A percentile compares a stretch with the other conserved stretches of the same genome.
These are phyloP conservation scores for Tetrapyrgos nigripes DNA, from an alignment of 1,284 basidiomycete species.

Conservation along the genomic window DNA sequence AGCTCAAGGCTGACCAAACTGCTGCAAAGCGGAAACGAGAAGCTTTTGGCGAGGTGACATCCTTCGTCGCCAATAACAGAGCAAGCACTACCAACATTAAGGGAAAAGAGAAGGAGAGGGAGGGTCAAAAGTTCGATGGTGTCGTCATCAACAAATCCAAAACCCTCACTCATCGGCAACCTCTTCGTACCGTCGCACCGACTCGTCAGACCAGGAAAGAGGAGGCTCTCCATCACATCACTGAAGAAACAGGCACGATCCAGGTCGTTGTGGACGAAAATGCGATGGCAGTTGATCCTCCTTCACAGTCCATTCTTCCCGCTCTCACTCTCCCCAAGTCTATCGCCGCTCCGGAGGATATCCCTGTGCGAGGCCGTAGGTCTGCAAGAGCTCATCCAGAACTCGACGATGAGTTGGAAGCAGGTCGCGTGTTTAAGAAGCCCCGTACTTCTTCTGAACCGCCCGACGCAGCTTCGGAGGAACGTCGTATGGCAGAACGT, in stretches of 20 bases:
- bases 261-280: conserved; percentile 46
- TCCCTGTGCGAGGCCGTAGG: conserved; percentile 32
- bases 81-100: conserved; percentile 29
- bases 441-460: conserved; percentile 74
- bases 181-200: conserved; percentile 42
- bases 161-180: conserved; percentile 44
- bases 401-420: conserved; percentile 52
- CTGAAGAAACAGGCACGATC: conserved; percentile 39
- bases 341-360: conserved; percentile 41
- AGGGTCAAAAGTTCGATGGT: conserved; percentile 57
- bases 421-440: conserved; percentile 68
- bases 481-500: conserved; percentile 31
- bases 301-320: conserved; percentile 43
- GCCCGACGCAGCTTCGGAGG: conserved; percentile 59
- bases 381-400: conserved; percentile 19
- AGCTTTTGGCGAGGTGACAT: conserved; percentile 71
- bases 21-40: conserved; percentile 77
- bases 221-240: conserved; percentile 35
- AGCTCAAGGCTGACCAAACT: conserved; percentile 47
- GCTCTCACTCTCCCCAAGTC: conserved; percentile 50
- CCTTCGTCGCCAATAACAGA: conserved; percentile 55
- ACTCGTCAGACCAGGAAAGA: conserved; percentile 29
- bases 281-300: conserved; percentile 65
- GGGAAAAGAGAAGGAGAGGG: conserved; percentile 55
- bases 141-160: conserved; percentile 57